Evolutionary conservation across 2,329 filamentous ascomycete species (phyloP).

Genomic region (Purpureocillium takamizusanense): DNA sequence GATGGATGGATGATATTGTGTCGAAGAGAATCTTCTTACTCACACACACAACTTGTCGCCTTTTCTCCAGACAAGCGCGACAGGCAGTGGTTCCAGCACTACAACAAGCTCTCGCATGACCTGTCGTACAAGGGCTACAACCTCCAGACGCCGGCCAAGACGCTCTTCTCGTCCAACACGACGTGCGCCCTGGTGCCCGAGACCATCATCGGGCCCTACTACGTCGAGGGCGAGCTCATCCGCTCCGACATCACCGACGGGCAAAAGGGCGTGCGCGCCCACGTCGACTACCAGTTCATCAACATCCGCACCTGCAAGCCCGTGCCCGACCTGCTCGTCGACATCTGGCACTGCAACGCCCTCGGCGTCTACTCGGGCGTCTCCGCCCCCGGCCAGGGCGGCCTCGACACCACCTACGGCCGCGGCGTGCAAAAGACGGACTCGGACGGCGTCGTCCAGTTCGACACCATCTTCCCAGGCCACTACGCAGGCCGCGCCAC

Average conservation of each 20-base stretch:
- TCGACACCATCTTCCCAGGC: constrained; percentile 33
- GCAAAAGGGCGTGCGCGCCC: constrained; percentile 27
- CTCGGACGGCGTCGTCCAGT: constrained; percentile 28
- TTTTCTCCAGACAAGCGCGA: neutral
- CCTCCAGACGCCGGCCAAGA: constrained; percentile 4
- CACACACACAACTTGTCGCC: no score
- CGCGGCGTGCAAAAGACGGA: constrained; percentile 31
- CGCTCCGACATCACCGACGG: constrained; percentile 29
- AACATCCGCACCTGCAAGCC: constrained; percentile 31
- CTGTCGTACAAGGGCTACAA: constrained; percentile 1
- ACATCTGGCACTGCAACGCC: constrained; percentile 36
- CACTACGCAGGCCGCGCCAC: constrained; percentile 30
- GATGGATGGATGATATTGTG: no score
- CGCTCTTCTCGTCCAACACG: constrained; percentile 7
- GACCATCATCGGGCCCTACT: constrained; percentile 9
- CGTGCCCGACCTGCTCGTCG: constrained; percentile 27
- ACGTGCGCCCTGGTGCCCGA: constrained; percentile 8
- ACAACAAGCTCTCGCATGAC: constrained; percentile 3
- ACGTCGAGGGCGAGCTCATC: constrained; percentile 27
- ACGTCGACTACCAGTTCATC: constrained; percentile 33
- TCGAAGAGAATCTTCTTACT: no score
- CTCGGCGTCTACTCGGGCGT: constrained; percentile 36
- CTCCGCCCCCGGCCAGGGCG: constrained; percentile 23
- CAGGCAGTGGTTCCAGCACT: constrained; percentile 4
- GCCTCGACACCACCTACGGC: constrained; percentile 25